A percentile compares a stretch with the other conserved stretches of the same genome.
These are phyloP conservation scores for Jatropha curcas DNA, from an alignment of 345 rosid species.

Conservation along the genomic window DNA sequence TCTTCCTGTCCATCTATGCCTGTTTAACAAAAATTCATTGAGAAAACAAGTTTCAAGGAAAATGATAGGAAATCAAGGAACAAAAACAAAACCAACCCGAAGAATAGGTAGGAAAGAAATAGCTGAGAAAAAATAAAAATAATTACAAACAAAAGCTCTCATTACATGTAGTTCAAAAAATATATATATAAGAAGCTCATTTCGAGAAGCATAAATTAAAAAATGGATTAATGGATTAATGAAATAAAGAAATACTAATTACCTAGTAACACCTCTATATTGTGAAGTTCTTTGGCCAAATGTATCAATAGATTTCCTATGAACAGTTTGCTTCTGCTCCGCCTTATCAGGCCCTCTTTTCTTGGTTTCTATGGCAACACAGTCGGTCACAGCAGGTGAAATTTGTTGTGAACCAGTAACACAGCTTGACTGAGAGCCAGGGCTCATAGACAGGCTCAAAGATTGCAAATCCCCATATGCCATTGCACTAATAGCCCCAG, in stretches of 20 bases:
- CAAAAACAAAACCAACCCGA: background rate
- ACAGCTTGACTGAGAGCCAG: constrained; percentile 90
- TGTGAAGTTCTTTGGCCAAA: constrained; percentile 99
- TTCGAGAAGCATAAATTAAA: background rate
- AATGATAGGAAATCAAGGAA: background rate
- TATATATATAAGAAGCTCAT: background rate
- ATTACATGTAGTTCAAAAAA: too few relatives aligned
- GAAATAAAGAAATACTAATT: constrained; percentile 10
- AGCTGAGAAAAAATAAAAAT: background rate
- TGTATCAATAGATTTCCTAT: constrained; percentile 92
- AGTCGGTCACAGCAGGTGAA: constrained; percentile 47
- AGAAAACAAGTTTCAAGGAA: background rate
- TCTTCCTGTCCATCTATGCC: constrained; percentile 98
- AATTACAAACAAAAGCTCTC: background rate
- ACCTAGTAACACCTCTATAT: constrained; percentile 98
- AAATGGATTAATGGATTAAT: background rate
- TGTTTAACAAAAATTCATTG: constrained; percentile 28
- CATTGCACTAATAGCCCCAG: constrained; percentile 52
- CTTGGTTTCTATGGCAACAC: constrained; percentile 63
- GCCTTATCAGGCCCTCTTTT: constrained; percentile 73
- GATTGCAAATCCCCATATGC: constrained; percentile 76
- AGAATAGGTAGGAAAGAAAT: background rate
- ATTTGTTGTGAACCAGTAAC: constrained; percentile 66
- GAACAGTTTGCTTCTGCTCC: constrained; percentile 76
- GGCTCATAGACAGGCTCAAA: constrained; percentile 96